Conservation (phyloP, 305 asterid genomes). For the Plantago lanceolata region DNA sequence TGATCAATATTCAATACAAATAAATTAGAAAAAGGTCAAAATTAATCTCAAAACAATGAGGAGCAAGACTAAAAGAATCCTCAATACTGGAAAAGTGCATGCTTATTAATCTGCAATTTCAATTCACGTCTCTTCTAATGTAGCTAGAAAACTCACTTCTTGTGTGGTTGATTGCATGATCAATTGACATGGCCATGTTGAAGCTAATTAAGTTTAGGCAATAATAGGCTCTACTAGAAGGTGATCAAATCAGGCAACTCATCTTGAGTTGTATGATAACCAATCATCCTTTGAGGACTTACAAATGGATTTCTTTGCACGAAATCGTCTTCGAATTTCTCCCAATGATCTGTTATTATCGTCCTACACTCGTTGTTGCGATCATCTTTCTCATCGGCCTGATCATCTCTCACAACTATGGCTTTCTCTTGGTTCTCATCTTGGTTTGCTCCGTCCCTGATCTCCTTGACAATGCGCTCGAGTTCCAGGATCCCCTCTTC, state of each 20-base stretch:
- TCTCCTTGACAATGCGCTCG: slow-evolving; percentile 44
- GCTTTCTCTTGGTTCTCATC: slow-evolving; percentile 11
- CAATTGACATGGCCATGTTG: not conserved
- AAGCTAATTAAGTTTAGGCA: not conserved
- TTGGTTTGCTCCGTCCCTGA: slow-evolving; percentile 6
- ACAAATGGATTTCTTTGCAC: slow-evolving; percentile 29
- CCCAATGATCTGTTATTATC: slow-evolving; percentile 70
- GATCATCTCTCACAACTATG: slow-evolving; percentile 17
- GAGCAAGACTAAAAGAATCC: no score
- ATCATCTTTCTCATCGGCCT: not conserved
- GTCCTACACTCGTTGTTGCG: slow-evolving; percentile 31
- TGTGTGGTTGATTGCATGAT: not conserved
- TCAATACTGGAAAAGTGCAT: no score
- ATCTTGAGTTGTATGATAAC: not conserved
- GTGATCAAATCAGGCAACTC: slow-evolving; percentile 54
- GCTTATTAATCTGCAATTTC: not conserved
- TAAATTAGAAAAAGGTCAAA: no score
- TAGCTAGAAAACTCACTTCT: not conserved
- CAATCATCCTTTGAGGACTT: slow-evolving; percentile 12
- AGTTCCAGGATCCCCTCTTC: slow-evolving; percentile 52
- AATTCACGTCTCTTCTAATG: not conserved
- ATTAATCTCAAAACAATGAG: no score
- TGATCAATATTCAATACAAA: no score
- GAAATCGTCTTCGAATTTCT: slow-evolving; percentile 66
- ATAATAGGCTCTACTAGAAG: slow-evolving; percentile 31